Evolutionary conservation across 2,329 filamentous ascomycete genomes (phyloP).

Genomic region (Emergomyces africanus): DNA sequence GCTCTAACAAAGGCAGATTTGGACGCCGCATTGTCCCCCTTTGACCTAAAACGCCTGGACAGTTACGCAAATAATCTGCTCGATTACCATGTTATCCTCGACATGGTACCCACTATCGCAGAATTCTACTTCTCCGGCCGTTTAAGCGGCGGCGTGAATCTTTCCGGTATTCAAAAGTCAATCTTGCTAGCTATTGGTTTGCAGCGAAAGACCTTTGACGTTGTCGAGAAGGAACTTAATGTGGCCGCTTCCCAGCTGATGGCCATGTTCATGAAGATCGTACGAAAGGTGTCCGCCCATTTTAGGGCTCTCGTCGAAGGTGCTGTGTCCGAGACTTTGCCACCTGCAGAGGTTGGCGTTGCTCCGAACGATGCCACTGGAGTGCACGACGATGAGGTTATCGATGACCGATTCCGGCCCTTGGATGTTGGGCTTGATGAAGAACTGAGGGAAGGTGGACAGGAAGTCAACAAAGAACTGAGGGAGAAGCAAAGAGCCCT

Average conservation of each 20-base stretch:
- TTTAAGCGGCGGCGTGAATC: conserved; percentile 51
- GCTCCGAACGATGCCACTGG: conserved; percentile 35
- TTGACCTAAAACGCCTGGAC: conserved; percentile 88
- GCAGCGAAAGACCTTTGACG: conserved; percentile 77
- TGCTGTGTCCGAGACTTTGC: conserved; percentile 56
- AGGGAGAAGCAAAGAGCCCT: conserved; percentile 72
- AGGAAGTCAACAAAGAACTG: conserved; percentile 59
- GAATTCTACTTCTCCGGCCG: conserved; percentile 73
- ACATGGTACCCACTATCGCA: conserved; percentile 74
- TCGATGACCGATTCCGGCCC: conserved; percentile 55
- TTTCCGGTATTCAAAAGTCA: conserved; percentile 72
- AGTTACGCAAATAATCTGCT: conserved; percentile 95
- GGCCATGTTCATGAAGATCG: conserved; percentile 94
- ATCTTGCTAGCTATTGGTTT: conserved; percentile 84
- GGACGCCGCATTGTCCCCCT: conserved; percentile 69
- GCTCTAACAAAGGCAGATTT: conserved; percentile 62
- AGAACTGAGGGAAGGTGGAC: conserved; percentile 71
- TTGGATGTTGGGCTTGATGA: conserved; percentile 61
- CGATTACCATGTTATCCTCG: conserved; percentile 94
- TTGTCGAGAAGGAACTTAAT: conserved; percentile 63
- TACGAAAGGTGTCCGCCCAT: conserved; percentile 71
- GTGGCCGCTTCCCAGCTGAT: conserved; percentile 67
- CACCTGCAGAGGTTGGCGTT: conserved; percentile 36
- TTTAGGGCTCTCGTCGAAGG: conserved; percentile 64
- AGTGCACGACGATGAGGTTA: conserved; percentile 56